A percentile compares a stretch with the other conserved stretches of the same genome.
Evolutionary conservation across 2,329 filamentous ascomycete genomes (phyloP).

Genomic region (Ustilaginoidea virens): DNA sequence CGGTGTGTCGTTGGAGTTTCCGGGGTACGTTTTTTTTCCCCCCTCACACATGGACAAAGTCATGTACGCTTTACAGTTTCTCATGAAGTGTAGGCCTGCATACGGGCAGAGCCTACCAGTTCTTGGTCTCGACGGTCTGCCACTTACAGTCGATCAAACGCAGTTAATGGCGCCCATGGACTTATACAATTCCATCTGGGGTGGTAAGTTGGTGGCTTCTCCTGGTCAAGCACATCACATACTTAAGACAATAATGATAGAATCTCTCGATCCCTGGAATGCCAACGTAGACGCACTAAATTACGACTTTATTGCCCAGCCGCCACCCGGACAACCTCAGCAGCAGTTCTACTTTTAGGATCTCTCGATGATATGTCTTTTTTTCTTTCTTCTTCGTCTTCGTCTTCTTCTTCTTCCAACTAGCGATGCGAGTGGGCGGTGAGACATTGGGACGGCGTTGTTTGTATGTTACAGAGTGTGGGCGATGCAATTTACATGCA

Average conservation of each 20-base stretch:
- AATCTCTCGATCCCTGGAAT: constrained; percentile 45
- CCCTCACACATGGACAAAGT: neutral
- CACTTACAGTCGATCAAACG: constrained; percentile 36
- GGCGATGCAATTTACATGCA: neutral
- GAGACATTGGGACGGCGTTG: neutral
- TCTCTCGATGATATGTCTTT: neutral
- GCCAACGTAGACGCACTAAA: constrained; percentile 37
- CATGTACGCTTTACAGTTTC: too few species aligned
- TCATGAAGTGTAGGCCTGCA: constrained; percentile 21
- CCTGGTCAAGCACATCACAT: neutral
- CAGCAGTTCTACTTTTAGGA: constrained; percentile 43
- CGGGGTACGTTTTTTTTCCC: neutral
- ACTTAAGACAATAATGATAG: too few species aligned
- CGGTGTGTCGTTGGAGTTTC: constrained; percentile 25
- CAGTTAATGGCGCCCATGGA: constrained; percentile 52
- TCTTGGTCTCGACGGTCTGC: constrained; percentile 27
- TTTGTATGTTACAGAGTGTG: too few species aligned
- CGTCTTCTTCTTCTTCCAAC: neutral
- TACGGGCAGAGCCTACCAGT: constrained; percentile 22
- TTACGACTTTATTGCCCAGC: constrained; percentile 45
- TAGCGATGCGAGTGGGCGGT: neutral
- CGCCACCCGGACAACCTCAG: constrained; percentile 40
- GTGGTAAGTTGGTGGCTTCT: constrained; percentile 30
- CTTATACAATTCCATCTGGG: constrained; percentile 52
- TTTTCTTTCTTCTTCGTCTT: neutral